Percentiles rank a stretch among this genome's conserved stretches.
phyloP scores from a whole-genome alignment of 768 basidiomycete genomes.

The Pseudohyphozyma bogoriensis region DNA sequence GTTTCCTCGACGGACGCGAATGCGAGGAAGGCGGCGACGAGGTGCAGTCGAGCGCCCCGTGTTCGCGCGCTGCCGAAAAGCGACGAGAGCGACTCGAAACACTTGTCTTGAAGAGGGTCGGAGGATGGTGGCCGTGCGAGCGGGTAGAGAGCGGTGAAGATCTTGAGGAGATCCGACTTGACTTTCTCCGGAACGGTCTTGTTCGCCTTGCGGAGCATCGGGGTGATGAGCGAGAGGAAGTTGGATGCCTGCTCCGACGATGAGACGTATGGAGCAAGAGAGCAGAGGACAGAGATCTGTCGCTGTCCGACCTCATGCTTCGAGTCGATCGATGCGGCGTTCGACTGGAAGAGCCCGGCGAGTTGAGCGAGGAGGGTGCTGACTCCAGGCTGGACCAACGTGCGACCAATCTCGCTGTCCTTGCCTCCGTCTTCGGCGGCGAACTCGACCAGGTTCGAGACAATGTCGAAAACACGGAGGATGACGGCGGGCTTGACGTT shows the following conservation, averaged over 20 bases:
- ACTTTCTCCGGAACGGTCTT: constrained; percentile 72
- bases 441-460: constrained; percentile 55
- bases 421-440: constrained; percentile 46
- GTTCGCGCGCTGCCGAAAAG: constrained; percentile 68
- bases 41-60: constrained; percentile 57
- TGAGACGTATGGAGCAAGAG: constrained; percentile 61
- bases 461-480: constrained; percentile 69
- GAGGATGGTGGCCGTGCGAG: constrained; percentile 36
- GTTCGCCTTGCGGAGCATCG: constrained; percentile 64
- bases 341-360: constrained; percentile 54
- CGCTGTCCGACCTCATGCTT: constrained; percentile 55
- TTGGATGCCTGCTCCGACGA: constrained; percentile 62
- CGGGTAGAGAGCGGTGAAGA: constrained; percentile 55
- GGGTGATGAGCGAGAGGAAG: constrained; percentile 62
- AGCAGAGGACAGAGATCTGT: constrained; percentile 69
- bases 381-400: constrained; percentile 59
- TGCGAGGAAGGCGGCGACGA: constrained; percentile 56
- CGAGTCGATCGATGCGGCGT: constrained; percentile 40
- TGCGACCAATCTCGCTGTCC: constrained; percentile 42
- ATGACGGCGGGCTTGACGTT: constrained; percentile 82
- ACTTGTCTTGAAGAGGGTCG: constrained; percentile 35
- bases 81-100: constrained; percentile 56
- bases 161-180: constrained; percentile 70
- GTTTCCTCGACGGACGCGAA: constrained; percentile 46
- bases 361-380: constrained; percentile 62